Conservation (phyloP, 2,329 filamentous ascomycete species). For the Fusarium gaditjirri region DNA sequence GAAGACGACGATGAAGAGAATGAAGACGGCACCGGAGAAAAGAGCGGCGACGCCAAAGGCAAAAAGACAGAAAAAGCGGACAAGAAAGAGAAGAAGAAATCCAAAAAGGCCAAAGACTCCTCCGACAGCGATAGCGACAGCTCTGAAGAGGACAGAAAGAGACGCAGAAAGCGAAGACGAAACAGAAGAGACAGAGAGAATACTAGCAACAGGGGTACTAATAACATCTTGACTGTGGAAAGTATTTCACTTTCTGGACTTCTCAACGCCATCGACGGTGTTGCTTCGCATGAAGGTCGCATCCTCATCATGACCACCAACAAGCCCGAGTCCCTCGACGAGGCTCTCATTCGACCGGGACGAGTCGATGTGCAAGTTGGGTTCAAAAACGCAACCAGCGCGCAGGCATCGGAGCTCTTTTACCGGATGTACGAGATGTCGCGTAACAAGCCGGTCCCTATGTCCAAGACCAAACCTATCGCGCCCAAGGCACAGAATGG, state of each 20-base stretch:
- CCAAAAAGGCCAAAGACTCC: conserved; percentile 42
- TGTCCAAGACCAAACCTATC: conserved; percentile 1
- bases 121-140: conserved; percentile 39
- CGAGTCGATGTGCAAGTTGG: conserved; percentile 76
- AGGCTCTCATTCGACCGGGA: conserved; percentile 78
- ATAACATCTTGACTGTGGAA: conserved; percentile 39
- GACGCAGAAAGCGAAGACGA: conserved; percentile 35
- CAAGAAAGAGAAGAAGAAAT: conserved; percentile 41
- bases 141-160: conserved; percentile 38
- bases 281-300: conserved; percentile 80
- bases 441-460: conserved; percentile 19
- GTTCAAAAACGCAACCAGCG: conserved; percentile 69
- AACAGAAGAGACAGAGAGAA: conserved; percentile 30
- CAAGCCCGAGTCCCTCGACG: conserved; percentile 76
- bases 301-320: conserved; percentile 88
- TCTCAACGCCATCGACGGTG: conserved; percentile 85
- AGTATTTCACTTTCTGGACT: conserved; percentile 81
- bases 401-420: conserved; percentile 68
- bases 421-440: conserved; percentile 68
- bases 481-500: conserved; percentile 18
- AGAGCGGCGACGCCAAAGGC: not conserved
- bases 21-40: conserved; percentile 13
- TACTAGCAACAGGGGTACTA: conserved; percentile 38
- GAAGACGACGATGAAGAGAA: conserved; percentile 44
- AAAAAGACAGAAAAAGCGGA: conserved; percentile 18